These are phyloP conservation scores for Talaromyces thailandensis DNA, from an alignment of 495 filamentous ascomycete species.

Conservation along the genomic window DNA sequence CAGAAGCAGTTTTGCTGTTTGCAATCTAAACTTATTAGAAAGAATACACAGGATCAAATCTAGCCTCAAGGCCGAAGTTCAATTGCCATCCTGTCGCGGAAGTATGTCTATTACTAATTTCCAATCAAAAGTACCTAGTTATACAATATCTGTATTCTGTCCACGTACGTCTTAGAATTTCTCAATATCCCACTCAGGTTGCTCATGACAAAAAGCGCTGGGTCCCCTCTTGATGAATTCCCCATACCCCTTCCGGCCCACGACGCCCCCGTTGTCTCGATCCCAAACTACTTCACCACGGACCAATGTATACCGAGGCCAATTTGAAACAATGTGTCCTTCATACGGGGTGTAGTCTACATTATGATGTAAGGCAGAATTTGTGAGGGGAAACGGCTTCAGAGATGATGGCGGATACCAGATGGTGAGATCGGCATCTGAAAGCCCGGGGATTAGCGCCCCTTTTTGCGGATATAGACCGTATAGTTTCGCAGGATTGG, in stretches of 20 bases:
- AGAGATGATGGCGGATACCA: slow-evolving; percentile 36
- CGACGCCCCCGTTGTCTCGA: slow-evolving; percentile 17
- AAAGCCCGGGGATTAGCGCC: slow-evolving; percentile 41
- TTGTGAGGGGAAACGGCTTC: slow-evolving; percentile 18
- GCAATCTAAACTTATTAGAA: too few relatives aligned
- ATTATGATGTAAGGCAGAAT: slow-evolving; percentile 17
- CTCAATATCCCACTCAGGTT: neutral
- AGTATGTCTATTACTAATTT: neutral
- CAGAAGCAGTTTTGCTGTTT: neutral
- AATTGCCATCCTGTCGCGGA: too few relatives aligned
- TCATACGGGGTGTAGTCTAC: slow-evolving; percentile 28
- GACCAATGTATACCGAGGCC: slow-evolving; percentile 24
- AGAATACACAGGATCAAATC: too few relatives aligned
- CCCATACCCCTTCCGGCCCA: slow-evolving; percentile 15
- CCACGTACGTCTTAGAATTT: neutral
- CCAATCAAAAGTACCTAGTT: neutral
- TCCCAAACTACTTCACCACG: slow-evolving; percentile 24
- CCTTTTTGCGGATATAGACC: slow-evolving; percentile 49
- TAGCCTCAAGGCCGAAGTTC: neutral
- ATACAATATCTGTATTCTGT: too few relatives aligned
- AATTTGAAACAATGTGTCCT: slow-evolving; percentile 21
- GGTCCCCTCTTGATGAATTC: slow-evolving; percentile 16
- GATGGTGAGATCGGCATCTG: slow-evolving; percentile 43
- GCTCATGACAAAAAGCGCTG: neutral
- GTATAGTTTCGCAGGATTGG: slow-evolving; percentile 54